Base-by-base conservation (phyloP, 306 rosid genomes). In the Vigna nakashimae region DNA sequence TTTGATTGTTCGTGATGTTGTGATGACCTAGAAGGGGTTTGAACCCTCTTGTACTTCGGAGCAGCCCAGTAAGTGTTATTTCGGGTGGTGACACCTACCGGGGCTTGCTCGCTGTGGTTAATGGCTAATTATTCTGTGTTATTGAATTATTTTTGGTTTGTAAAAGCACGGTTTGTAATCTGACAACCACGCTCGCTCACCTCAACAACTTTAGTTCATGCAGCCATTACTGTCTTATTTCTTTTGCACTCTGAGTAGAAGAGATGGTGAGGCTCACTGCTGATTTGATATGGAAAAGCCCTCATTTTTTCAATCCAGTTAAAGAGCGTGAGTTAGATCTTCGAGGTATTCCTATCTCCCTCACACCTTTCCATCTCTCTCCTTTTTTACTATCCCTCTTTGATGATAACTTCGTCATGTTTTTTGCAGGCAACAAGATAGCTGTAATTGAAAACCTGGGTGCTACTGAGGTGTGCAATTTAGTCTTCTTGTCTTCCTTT, bases 261-360 rank as follows among this genome's bases (percentile, higher is more conserved):
- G 46, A 67, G 64, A 94, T 94, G 98, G 98, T 90, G 82, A 91
- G 97, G 51, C 93, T 92, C 74, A 89, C 90, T 5, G 98, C 96
- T 46, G 97, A 94, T 74, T 85, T 94, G 78, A 77, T 94, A 32
- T 94, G 98, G 98, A 94, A 94, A 82, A 92, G 98, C 85, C 97
- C 98, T 69, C 98, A 94, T 80, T 92, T 94, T 75, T 90, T 94
- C 89, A 94, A 94, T 75, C 90, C 98, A 28, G 59, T 94, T 5
- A 92, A 89, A 79, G 98, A 92, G 65, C 89, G 97, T 17, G 98
- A 94, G 87, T 84, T 94, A 68, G 98, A 94, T 79, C 95, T 94
- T 63, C 89, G 97, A 91, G 97, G 30, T 93, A 74, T 38, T 10
- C 30, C 28, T 17, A 30, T 62, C 45, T 51, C 1, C 65, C 28